Evolutionary conservation across 257 asterid genomes (phyloP), one percentile per base, ranked within the genome.

Genomic region (Penstemon davidsonii): DNA sequence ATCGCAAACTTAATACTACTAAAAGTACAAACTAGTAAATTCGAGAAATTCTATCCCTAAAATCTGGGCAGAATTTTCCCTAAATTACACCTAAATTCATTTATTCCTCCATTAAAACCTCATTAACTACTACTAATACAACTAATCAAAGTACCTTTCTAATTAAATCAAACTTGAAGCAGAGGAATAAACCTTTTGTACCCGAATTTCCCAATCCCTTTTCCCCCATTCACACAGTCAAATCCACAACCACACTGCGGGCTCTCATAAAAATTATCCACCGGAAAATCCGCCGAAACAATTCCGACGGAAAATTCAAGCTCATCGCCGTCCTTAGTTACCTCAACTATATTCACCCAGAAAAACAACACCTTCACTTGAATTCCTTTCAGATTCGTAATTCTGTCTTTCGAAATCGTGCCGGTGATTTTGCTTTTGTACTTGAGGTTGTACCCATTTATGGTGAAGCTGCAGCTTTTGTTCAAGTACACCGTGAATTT

Each of bases 211-310:
- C 13, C 41, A 55, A 42, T 49, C 18, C 38, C 65, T 53, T 19
- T n/a, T 25, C 66, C 70, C 61, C 12, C 19, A 19, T 60, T 36
- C 53, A 38, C 71, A 66, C 80, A 71, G 76, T 86, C 89, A 55
- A 83, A 89, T 42, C 96, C 96, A 66, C 91, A 87, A 0, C 96
- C 98, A 47, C 98, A 92, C 70, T 77, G 86, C 40, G 97, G 98
- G 10, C 87, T 68, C 78, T 86, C 96, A 9, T 57, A 49, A 45
- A 92, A 92, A 4, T 67, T 86, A 5, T 85, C 85, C 65, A 82
- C 50, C 41, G 80, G 74, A 33, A 89, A 92, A 71, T 51, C 69
- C 4, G 91, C 95, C 8, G 97, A 89, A 13, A 73, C 69, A 11
- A 92, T 73, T 11, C 98, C 98, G 15, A 92, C 89, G 8, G 97